These are phyloP conservation scores for Ophiosphaerella narmari DNA, from an alignment of 2,329 filamentous ascomycete genomes.

Conservation along the genomic window DNA sequence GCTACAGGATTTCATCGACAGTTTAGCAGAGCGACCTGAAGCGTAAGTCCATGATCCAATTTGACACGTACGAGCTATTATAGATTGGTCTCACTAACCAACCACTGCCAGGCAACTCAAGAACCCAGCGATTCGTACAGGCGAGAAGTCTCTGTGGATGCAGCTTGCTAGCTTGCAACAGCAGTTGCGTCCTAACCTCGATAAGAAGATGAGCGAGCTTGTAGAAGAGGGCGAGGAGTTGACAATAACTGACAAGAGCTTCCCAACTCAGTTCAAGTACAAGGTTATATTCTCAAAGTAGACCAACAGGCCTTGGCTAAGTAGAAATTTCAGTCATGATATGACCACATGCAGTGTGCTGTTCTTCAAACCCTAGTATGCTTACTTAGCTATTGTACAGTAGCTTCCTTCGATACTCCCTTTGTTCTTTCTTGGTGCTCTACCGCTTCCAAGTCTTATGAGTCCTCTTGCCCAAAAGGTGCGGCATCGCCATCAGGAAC, in stretches of 20 bases:
- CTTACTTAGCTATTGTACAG: constrained; percentile 3
- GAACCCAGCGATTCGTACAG: constrained; percentile 82
- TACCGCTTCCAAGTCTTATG: neutral
- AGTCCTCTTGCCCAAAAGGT: constrained; percentile 24
- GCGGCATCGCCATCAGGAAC: constrained; percentile 26
- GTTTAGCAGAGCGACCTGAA: constrained; percentile 80
- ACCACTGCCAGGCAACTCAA: constrained; percentile 70
- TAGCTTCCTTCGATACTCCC: neutral
- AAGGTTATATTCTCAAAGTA: constrained; percentile 55
- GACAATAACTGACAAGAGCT: constrained; percentile 90
- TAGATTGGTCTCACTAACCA: constrained; percentile 15
- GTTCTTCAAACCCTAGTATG: too few relatives aligned
- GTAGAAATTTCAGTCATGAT: too few relatives aligned
- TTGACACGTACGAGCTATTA: neutral
- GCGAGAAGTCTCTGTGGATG: constrained; percentile 88
- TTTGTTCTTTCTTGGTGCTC: neutral
- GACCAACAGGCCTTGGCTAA: neutral
- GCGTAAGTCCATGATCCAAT: constrained; percentile 51
- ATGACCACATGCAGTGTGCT: too few relatives aligned
- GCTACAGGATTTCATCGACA: constrained; percentile 82
- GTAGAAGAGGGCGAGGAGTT: constrained; percentile 84
- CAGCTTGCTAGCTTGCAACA: constrained; percentile 82
- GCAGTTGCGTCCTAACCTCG: constrained; percentile 81
- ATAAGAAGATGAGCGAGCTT: constrained; percentile 76
- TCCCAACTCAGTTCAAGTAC: constrained; percentile 72